Evolutionary conservation across 2,329 filamentous ascomycete genomes (phyloP), one percentile per base, ranked within the genome.

Genomic region (Venturia pyrina): DNA sequence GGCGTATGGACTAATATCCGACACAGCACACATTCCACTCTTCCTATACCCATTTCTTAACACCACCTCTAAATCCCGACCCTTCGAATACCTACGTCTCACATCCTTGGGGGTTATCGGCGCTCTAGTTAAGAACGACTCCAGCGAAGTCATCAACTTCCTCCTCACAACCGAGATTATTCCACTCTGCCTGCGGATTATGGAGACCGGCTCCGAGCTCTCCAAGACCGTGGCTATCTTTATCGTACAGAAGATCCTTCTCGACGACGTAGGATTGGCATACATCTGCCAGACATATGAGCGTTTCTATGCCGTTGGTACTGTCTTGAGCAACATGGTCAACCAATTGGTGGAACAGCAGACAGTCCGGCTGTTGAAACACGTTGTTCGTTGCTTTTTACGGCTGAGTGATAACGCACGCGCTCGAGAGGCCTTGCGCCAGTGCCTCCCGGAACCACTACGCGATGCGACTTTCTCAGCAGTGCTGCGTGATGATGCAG

Each of bases 211-310:
- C 62, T 97, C 93, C 0, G 95, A 99, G 78, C 84, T 99, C 68
- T 97, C 92, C 82, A 99, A 99, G 82, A 99, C 95, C 0, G 95
- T 99, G 17, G 95, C 95, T 67, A 99, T 99, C 72, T 99, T 99
- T 81, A 99, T 99, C 72, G 95, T 99, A 21, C 95, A 99, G 78
- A 99, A 99, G 83, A 99, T 99, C 34, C 80, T 99, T 64, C 85
- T 99, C 2, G 95, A 99, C 74, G 95, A 99, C 73, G 93, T 96
- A 72, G 95, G 95, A 4, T 84, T 99, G 68, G 95, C 95, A 73
- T 99, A 99, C 78, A 99, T 99, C 67, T 99, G 95, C 78, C 93
- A 96, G 69, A 99, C 95, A 0, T 99, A 99, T 73, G 95, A 99
- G 81, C 86, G 95, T 24, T 99, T 99, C 78, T 99, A 98, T 72